Evolutionary conservation across 345 rosid genomes (phyloP).

Genomic region (Murraya koenigii): DNA sequence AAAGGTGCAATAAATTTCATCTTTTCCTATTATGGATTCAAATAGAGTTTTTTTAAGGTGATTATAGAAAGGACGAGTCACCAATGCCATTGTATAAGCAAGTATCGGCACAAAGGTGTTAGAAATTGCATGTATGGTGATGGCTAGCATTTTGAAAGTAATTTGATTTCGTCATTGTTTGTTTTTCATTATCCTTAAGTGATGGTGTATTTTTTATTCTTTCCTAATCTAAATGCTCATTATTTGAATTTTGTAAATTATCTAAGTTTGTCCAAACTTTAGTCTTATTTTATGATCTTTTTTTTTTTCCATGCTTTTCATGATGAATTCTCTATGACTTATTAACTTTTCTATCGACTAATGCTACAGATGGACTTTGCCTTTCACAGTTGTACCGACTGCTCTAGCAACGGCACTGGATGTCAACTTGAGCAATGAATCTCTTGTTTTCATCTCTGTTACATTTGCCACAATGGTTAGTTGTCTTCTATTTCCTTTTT

Average conservation of each 20-base stretch:
- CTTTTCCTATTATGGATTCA: background rate
- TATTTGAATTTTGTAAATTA: background rate
- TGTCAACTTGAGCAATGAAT: slow-evolving; percentile 90
- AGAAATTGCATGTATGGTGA: background rate
- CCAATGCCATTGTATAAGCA: background rate
- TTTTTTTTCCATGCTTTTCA: background rate
- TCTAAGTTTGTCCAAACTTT: background rate
- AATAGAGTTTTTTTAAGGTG: background rate
- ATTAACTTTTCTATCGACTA: slow-evolving; percentile 64
- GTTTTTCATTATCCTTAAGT: background rate
- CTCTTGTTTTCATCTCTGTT: slow-evolving; percentile 96
- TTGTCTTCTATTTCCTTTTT: slow-evolving; percentile 17
- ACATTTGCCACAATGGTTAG: slow-evolving; percentile 99
- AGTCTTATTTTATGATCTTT: background rate
- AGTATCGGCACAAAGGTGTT: background rate
- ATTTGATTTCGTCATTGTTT: background rate
- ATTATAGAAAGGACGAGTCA: background rate
- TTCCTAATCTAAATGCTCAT: background rate
- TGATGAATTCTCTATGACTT: slow-evolving; percentile 26
- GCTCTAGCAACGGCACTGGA: slow-evolving; percentile 98
- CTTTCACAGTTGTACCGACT: slow-evolving; percentile 97
- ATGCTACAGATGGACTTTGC: slow-evolving; percentile 84
- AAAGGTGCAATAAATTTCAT: background rate
- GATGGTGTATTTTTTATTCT: background rate
- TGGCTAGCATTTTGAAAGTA: background rate